Base-by-base conservation (phyloP, 1,284 basidiomycete species). In the Tilletiaria anomala region DNA sequence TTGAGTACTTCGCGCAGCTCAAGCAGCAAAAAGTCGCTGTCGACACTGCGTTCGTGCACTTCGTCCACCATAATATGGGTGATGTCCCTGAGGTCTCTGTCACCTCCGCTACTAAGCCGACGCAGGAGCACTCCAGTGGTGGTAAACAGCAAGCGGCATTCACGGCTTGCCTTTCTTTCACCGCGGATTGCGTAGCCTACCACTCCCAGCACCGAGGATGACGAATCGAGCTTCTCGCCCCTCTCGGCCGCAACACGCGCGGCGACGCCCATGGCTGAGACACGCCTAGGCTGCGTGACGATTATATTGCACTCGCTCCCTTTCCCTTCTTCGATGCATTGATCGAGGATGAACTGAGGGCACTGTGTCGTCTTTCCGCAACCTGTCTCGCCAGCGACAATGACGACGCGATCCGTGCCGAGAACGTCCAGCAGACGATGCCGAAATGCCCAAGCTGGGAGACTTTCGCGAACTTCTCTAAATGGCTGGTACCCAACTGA, bases 41-140 rank as follows among this genome's bases (percentile, higher is more conserved):
- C 87, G 8, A 88, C 77, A 12, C 83, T 85, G 39, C 87, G 77
- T 70, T 91, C 86, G 61, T 91, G 87, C 22, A 86, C 83, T 73
- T 94, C 88, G 58, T 94, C 89, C 11, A 94, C 83, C 35, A 94
- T 72, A 22, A 94, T 74, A 69, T 93, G 88, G 5, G 81, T 82
- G 37, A 89, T 75, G 36, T 76, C 74, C 19, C 73, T 65, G 14
- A 94, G 70, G 41, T 75, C 75, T 31, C 83, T 77, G 36, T 85
- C 85, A 12, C 72, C 72, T n/a, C 78, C 68, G 0, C 72, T 76
- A n/a, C 54, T 55, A 5, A 94, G 69, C 11, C 86, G 75, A 42
- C 86, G 74, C 23, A 94, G 73, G 1, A 89, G 76, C 29, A 94
- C 82, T 70, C 88, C 89, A 3, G 86, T 94, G 0, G 88, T 94